phyloP scores from a whole-genome alignment of 148 eudicot species.

The Rhododendron molle region DNA sequence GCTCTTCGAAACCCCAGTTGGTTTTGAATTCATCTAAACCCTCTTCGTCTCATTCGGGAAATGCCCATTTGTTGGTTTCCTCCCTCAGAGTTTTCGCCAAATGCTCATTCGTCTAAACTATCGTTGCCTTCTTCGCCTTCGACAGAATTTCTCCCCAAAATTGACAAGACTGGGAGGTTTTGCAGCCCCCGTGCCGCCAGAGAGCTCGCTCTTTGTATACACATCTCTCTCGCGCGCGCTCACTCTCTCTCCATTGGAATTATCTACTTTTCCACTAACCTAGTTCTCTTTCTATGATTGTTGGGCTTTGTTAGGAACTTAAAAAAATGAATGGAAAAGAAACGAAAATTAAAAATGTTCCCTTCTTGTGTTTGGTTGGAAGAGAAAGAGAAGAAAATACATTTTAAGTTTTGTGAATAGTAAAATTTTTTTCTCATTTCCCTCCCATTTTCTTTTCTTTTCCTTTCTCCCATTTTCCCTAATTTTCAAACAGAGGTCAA shows the following conservation, averaged over 20 bases:
- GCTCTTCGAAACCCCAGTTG: not conserved
- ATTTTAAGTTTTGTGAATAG: no score
- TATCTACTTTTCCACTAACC: not conserved
- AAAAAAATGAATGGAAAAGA: no score
- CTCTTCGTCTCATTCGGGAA: not conserved
- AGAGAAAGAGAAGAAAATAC: no score
- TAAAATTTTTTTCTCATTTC: no score
- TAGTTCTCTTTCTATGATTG: not conserved
- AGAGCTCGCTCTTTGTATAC: slow-evolving; percentile 68
- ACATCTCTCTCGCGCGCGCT: no score
- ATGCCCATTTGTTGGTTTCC: not conserved
- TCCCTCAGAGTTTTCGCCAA: not conserved
- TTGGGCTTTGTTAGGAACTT: no score
- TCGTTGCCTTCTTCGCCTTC: not conserved
- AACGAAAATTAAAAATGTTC: no score
- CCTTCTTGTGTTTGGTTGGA: no score
- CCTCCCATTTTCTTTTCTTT: no score
- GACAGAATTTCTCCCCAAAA: slow-evolving; percentile 38
- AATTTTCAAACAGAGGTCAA: slow-evolving; percentile 23
- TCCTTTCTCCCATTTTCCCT: no score
- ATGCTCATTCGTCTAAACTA: not conserved
- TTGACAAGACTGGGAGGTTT: slow-evolving; percentile 79
- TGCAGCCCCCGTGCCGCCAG: slow-evolving; percentile 90
- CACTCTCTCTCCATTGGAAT: not conserved
- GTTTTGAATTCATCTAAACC: not conserved